These are phyloP conservation scores for Cryptosporidium sp. DNA, from an alignment of 169 alveolate species.

Conservation along the genomic window DNA sequence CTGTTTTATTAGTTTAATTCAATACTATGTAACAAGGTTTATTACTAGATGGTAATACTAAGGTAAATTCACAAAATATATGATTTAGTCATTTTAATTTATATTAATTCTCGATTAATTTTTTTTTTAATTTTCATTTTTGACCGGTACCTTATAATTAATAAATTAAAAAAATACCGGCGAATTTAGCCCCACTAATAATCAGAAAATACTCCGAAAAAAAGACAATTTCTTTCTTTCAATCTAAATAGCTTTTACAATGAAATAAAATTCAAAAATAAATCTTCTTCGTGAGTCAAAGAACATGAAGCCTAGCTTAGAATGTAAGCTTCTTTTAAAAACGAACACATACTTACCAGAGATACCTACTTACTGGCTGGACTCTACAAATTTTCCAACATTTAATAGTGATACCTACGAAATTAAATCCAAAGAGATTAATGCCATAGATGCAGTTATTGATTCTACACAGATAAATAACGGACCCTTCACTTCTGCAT, in stretches of 20 bases:
- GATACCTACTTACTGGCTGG: conserved; percentile 55
- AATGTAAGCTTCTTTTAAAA: conserved; percentile 33
- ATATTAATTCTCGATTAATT: not conserved
- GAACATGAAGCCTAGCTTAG: conserved; percentile 35
- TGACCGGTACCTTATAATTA: not conserved
- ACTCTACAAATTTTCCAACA: conserved; percentile 1
- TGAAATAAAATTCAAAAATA: not conserved
- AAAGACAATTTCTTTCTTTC: not conserved
- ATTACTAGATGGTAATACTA: not conserved
- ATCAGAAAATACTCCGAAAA: not conserved
- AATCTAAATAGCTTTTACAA: not conserved
- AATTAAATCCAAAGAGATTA: not conserved
- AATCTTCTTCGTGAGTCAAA: not conserved
- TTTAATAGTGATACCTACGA: not conserved
- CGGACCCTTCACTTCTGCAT: conserved; percentile 32
- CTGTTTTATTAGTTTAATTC: conserved; percentile 94
- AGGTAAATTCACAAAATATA: not conserved
- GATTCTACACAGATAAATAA: not conserved
- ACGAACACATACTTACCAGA: conserved; percentile 51
- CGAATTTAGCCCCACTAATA: not conserved
- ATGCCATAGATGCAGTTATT: not conserved
- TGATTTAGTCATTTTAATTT: not conserved
- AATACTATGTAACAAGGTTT: not conserved
- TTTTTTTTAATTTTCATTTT: not conserved
- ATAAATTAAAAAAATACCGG: not conserved